These are phyloP conservation scores for Mortierella sp. DNA, from an alignment of 371 early-diverging fungal species.

Conservation along the genomic window DNA sequence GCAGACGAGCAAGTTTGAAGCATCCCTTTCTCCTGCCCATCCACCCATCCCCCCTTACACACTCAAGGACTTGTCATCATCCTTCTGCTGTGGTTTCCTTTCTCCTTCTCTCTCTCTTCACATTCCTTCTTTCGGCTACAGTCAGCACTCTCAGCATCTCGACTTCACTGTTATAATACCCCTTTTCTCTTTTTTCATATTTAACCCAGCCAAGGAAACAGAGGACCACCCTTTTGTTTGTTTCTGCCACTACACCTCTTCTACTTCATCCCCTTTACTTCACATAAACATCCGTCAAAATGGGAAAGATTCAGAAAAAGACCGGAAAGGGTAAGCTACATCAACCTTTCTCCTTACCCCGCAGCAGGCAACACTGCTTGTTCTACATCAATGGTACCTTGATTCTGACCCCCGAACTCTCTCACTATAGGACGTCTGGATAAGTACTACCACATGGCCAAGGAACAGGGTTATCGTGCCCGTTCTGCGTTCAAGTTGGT, in stretches of 20 bases:
- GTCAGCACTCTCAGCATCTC: background rate
- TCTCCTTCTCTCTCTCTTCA: too few relatives aligned
- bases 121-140: too few relatives aligned
- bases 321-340: constrained; percentile 58
- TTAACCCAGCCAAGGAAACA: background rate
- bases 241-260: constrained; percentile 8
- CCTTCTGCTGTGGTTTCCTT: background rate
- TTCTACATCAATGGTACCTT: background rate
- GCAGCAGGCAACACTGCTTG: background rate
- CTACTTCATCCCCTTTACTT: background rate
- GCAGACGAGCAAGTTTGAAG: background rate
- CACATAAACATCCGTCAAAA: constrained; percentile 23
- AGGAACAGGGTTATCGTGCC: constrained; percentile 99
- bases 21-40: background rate
- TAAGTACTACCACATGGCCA: constrained; percentile 99
- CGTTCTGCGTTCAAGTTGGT: constrained; percentile 99
- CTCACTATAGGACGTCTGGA: constrained; percentile 92
- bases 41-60: background rate
- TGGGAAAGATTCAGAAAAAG: constrained; percentile 60
- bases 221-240: constrained; percentile 7
- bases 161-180: background rate
- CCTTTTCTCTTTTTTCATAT: constrained; percentile 3
- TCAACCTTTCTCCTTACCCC: background rate
- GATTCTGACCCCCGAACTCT: background rate
- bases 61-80: background rate